phyloP scores from a whole-genome alignment of 1,139 yeast species.

The Saccharomyces hybrid region DNA sequence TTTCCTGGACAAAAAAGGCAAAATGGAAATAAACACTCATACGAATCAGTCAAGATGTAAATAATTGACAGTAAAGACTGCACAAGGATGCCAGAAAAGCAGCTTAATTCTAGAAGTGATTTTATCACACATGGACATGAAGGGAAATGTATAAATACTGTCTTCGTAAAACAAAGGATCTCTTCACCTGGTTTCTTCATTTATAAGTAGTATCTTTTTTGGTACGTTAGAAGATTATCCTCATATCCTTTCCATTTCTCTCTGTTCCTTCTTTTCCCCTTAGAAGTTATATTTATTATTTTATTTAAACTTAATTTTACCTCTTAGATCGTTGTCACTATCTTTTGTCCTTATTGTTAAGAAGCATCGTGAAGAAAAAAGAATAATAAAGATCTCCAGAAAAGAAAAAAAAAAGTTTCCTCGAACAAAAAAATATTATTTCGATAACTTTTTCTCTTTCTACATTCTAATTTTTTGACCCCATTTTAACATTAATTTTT shows the following conservation, averaged over 20 bases:
- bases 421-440: not conserved
- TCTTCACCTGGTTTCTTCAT: not conserved
- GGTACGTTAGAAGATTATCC: not conserved
- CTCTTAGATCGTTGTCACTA: not conserved
- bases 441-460: not conserved
- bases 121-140: not conserved
- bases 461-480: not conserved
- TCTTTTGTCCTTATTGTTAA: not conserved
- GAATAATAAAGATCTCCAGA: not conserved
- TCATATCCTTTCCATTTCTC: not conserved
- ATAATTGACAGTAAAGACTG: not conserved
- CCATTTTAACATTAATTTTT: not conserved
- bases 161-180: not conserved
- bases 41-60: not conserved
- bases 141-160: not conserved
- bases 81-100: not conserved
- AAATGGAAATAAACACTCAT: not conserved
- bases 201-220: not conserved
- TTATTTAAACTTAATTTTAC: not conserved
- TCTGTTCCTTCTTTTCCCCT: not conserved
- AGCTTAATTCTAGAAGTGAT: not conserved
- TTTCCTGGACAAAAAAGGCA: not conserved
- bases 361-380: not conserved
- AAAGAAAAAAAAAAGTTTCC: not conserved
- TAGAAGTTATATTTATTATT: not conserved